Evolutionary conservation across 2,329 filamentous ascomycete genomes (phyloP), one percentile per base, ranked within the genome.

Genomic region (Aspergillus pseudoviridinutans): DNA sequence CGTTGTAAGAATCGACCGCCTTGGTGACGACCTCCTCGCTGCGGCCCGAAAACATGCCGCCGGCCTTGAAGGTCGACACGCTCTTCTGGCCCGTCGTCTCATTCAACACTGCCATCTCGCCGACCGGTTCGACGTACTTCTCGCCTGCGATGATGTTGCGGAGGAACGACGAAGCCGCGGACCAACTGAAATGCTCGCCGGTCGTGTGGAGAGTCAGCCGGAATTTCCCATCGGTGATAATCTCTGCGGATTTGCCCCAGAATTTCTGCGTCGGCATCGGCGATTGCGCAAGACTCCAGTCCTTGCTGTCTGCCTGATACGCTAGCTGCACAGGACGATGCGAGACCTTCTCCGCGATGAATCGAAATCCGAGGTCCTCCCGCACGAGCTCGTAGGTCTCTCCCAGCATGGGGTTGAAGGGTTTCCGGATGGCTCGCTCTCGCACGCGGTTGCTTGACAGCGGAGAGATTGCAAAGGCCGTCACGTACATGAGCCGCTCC

Each of bases 111-210:
- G 87, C 86, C 90, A 97, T 94, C 47, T 85, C 91, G 49, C 92
- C 92, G 0, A 95, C 91, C 0, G 94, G 94, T 76, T 99, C 94
- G 12, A 97, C 87, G 71, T 99, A 99, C 76, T 97, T 99, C 75
- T 99, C 94, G 42, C 94, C 94, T 67, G 96, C 93, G 55, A 99
- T 95, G 53, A 99, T 91, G 71, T 99, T 99, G 50, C 94, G 87
- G 55, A 99, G 78, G 76, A 97, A 97, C 63, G 90, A 91, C 4
- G 91, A 96, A 1, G 93, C 91, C 20, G 91, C 82, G 49, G 84
- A 88, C 91, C 92, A 99, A 65, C 87, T 92, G 77, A 93, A 99
- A 59, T 86, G 83, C 71, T 97, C 93, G 55, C 91, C 89, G 1
- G 80, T 84, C 2, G 83, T 82, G 70, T 94, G 87, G 28, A 99